A percentile compares a stretch with the other conserved stretches of the same genome.
These are phyloP conservation scores for Exserohilum rostratum DNA, from an alignment of 2,329 filamentous ascomycete species.

Conservation along the genomic window DNA sequence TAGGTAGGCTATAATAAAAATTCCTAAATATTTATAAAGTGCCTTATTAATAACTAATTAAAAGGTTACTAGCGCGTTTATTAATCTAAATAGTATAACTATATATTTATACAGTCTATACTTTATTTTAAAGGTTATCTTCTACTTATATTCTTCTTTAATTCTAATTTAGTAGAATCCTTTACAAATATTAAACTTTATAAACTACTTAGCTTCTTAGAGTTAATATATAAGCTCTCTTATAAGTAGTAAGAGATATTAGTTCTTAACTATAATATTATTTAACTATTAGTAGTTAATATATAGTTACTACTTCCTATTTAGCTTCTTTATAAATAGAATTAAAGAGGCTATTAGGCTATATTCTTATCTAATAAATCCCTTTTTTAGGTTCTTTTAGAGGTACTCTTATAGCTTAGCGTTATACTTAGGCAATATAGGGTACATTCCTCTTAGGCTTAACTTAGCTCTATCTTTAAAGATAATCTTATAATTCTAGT, in stretches of 20 bases:
- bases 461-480: not conserved
- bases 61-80: not conserved
- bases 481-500: not conserved
- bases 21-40: not conserved
- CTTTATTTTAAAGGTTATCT: not conserved
- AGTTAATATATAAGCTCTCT: not conserved
- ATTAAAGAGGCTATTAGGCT: not conserved
- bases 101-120: not conserved
- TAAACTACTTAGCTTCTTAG: not conserved
- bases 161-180: not conserved
- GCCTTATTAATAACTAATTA: slow-evolving; percentile 1
- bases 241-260: not conserved
- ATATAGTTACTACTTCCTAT: not conserved
- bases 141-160: not conserved
- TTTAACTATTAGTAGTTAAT: not conserved
- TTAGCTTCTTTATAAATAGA: not conserved
- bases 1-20: not conserved
- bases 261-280: not conserved
- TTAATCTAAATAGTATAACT: not conserved
- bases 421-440: not conserved
- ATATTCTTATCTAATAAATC: not conserved
- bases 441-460: slow-evolving; percentile 1
- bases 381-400: slow-evolving; percentile 1
- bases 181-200: not conserved
- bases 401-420: not conserved